These are phyloP conservation scores for Pseudogymnoascus destructans DNA, from an alignment of 2,329 filamentous ascomycete genomes.

Conservation along the genomic window DNA sequence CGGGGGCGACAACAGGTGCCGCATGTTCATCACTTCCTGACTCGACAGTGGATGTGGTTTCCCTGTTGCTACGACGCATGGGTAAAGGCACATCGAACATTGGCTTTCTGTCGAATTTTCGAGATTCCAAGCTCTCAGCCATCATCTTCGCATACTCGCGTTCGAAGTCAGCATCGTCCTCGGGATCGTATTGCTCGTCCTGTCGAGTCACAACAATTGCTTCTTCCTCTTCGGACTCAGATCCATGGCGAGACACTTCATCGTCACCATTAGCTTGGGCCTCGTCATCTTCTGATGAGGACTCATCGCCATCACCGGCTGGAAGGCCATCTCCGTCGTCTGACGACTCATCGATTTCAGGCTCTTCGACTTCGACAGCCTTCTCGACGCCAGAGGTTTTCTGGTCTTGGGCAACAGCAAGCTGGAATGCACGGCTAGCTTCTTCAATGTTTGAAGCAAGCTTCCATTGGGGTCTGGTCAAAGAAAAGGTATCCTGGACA, in stretches of 20 bases:
- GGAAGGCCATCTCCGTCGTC: conserved; percentile 51
- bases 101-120: conserved; percentile 89
- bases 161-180: conserved; percentile 94
- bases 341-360: conserved; percentile 54
- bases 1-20: conserved; percentile 23
- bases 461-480: conserved; percentile 87
- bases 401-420: conserved; percentile 83
- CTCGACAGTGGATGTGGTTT: conserved; percentile 31
- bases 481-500: conserved; percentile 77
- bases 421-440: conserved; percentile 68
- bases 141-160: conserved; percentile 97
- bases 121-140: conserved; percentile 88
- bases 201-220: conserved; percentile 83
- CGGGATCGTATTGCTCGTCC: conserved; percentile 80
- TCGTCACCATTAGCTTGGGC: conserved; percentile 36
- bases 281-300: conserved; percentile 36
- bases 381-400: conserved; percentile 64
- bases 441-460: conserved; percentile 69
- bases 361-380: conserved; percentile 56
- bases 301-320: conserved; percentile 33
- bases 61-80: conserved; percentile 60
- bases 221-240: conserved; percentile 65
- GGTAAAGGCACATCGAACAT: conserved; percentile 96
- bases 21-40: conserved; percentile 29
- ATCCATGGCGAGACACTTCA: conserved; percentile 39